Base-by-base conservation (phyloP, 257 asterid species). In the Nicotiana tabacum region DNA sequence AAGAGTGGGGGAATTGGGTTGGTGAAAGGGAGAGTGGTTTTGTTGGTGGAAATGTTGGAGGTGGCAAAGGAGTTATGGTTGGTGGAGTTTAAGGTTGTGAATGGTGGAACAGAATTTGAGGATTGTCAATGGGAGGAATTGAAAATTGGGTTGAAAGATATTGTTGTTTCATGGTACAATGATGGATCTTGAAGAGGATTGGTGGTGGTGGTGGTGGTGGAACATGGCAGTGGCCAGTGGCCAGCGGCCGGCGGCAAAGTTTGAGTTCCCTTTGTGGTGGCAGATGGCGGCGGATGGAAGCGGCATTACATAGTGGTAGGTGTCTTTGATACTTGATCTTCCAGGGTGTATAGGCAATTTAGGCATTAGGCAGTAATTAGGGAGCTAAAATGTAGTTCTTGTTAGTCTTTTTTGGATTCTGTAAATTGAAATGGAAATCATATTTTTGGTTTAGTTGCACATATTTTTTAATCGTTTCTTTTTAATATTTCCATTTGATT, bases 41-140 rank as follows among this genome's bases (percentile, higher is more conserved):
- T 95, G 81, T 69, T 80, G 11, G 88, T 91, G 32, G 94, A 90
- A 70, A 89, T 91, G 6, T 86, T 85, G 90, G 92, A 90, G 56
- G 88, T 95, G 77, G 90, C 90, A 6, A 76, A 77, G 6, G 90
- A 86, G 56, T 53, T 92, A 57, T 90, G 91, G 93, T 68, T 94
- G 82, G 97, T 94, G 85, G 98, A 92, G 90, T 67, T 95, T 81
- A 92, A 87, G 87, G 87, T 86, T 27, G 83, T 85, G 32, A 95
- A 89, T 58, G 93, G 93, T 4, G 92, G 60, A 58, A 37, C 74
- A 65, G 93, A 90, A 66, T 86, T 90, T 62, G 96, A 92, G 13
- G 93, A 89, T 55, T 81, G 85, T 84, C 91, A 89, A 65, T 94
- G 98, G 99, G 91, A 90, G n/a, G 94, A 91, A 4, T 12, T 93